Percentiles rank a stretch among this genome's conserved stretches.
Evolutionary conservation across 139 green algal genomes (phyloP).

Genomic region (Closterium sp.): DNA sequence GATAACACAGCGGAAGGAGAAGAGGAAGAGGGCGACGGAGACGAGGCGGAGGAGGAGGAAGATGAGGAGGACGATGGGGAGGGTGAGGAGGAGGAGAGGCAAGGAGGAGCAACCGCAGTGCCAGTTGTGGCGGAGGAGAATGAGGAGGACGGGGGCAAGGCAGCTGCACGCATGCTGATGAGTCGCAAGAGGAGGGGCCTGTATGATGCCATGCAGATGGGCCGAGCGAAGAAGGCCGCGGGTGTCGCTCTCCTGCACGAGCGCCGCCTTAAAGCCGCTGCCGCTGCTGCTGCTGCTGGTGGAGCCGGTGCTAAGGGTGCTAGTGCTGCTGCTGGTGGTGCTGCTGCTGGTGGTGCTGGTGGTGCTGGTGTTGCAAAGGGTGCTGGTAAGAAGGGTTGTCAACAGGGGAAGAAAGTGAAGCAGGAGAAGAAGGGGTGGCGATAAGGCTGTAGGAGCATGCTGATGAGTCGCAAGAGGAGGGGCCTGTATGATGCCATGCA

Average conservation of each 20-base stretch:
- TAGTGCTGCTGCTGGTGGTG: background rate
- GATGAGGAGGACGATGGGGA: slow-evolving; percentile 59
- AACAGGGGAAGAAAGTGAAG: background rate
- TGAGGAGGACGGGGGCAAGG: slow-evolving; percentile 55
- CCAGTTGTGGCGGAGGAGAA: slow-evolving; percentile 41
- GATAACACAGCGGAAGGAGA: slow-evolving; percentile 3
- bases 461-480: slow-evolving; percentile 87
- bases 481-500: slow-evolving; percentile 84
- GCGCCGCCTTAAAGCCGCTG: slow-evolving; percentile 1
- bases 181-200: slow-evolving; percentile 81
- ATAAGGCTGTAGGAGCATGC: slow-evolving; percentile 71
- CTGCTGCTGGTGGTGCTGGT: too few species aligned
- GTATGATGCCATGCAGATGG: slow-evolving; percentile 77
- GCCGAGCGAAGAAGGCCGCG: slow-evolving; percentile 27
- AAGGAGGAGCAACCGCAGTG: slow-evolving; percentile 20
- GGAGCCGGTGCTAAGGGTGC: too few species aligned
- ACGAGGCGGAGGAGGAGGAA: slow-evolving; percentile 30
- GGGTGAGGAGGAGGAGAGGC: background rate
- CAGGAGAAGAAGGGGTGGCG: slow-evolving; percentile 54
- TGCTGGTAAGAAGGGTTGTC: slow-evolving; percentile 8
- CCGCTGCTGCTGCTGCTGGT: background rate
- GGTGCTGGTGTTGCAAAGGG: too few species aligned
- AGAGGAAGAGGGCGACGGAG: slow-evolving; percentile 6
- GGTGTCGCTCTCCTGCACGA: slow-evolving; percentile 36
- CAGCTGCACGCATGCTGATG: slow-evolving; percentile 88